Conservation (phyloP, 306 rosid species). For the Dryas alaskensis region DNA sequence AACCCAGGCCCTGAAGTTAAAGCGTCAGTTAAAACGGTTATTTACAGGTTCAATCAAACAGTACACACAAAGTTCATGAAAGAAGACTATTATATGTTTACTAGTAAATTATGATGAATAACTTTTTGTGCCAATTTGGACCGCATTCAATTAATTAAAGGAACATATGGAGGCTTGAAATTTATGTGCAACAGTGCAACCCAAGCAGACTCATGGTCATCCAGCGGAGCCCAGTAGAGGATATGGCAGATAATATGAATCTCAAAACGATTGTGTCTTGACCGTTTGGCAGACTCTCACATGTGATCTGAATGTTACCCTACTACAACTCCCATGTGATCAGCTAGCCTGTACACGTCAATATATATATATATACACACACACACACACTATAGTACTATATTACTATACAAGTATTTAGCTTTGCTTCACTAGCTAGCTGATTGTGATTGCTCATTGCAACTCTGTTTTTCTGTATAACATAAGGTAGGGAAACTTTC, state of each 20-base stretch:
- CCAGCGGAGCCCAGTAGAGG: conserved; percentile 25
- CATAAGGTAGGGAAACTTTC: background rate
- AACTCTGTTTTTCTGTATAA: background rate
- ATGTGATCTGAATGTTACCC: conserved; percentile 31
- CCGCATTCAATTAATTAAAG: too few species aligned
- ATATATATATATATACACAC: background rate
- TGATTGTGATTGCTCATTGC: too few species aligned
- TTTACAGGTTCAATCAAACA: background rate
- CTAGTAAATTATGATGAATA: too few species aligned
- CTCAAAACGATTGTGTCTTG: conserved; percentile 29
- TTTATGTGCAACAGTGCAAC: background rate
- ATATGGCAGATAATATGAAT: conserved; percentile 32
- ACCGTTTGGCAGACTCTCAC: conserved; percentile 31
- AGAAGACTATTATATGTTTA: too few species aligned
- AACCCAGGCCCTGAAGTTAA: background rate
- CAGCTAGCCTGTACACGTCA: conserved; percentile 40
- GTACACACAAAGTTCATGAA: too few species aligned
- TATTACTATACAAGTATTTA: background rate
- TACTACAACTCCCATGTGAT: conserved; percentile 47
- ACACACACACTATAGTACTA: background rate
- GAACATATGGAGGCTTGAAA: conserved; percentile 6
- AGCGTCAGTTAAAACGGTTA: conserved; percentile 20
- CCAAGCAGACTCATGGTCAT: too few species aligned
- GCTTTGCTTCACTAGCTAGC: too few species aligned
- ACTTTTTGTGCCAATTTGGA: too few species aligned